Evolutionary conservation across 257 asterid species (phyloP).

Genomic region (Scutellaria barbata): DNA sequence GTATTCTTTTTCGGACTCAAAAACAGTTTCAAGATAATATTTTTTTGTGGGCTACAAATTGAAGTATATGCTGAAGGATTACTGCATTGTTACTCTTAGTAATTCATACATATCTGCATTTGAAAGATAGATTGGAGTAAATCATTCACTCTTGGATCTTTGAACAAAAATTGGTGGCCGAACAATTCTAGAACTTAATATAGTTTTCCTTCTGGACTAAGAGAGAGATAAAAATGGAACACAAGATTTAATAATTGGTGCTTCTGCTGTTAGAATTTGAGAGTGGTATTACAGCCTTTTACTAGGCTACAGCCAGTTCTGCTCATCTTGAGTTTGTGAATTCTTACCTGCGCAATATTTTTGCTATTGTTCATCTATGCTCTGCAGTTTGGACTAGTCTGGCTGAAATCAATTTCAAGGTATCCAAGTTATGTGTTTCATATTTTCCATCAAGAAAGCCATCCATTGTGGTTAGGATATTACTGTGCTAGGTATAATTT

Average conservation of each 20-base stretch:
- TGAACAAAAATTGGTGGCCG: neutral
- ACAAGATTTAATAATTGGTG: neutral
- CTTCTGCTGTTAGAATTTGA: neutral
- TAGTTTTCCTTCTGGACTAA: neutral
- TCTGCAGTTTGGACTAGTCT: conserved; percentile 22
- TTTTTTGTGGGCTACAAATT: neutral
- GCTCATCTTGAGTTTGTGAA: conserved; percentile 11
- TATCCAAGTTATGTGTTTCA: conserved; percentile 2
- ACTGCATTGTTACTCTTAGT: neutral
- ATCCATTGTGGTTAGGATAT: conserved; percentile 16
- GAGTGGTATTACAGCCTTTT: conserved; percentile 5
- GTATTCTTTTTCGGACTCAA: neutral
- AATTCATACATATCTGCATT: conserved; percentile 9
- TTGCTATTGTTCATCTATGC: neutral
- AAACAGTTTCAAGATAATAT: neutral
- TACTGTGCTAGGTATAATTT: conserved; percentile 5
- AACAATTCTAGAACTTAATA: neutral
- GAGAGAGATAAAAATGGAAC: conserved; percentile 14
- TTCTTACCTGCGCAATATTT: conserved; percentile 5
- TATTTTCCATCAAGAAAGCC: conserved; percentile 22
- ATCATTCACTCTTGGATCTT: neutral
- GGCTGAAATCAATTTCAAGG: conserved; percentile 14
- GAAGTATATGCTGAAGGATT: conserved; percentile 20
- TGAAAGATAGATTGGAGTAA: conserved; percentile 16
- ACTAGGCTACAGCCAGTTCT: conserved; percentile 12